Conservation (phyloP, 768 basidiomycete genomes). For the Kwoniella dendrophila region DNA sequence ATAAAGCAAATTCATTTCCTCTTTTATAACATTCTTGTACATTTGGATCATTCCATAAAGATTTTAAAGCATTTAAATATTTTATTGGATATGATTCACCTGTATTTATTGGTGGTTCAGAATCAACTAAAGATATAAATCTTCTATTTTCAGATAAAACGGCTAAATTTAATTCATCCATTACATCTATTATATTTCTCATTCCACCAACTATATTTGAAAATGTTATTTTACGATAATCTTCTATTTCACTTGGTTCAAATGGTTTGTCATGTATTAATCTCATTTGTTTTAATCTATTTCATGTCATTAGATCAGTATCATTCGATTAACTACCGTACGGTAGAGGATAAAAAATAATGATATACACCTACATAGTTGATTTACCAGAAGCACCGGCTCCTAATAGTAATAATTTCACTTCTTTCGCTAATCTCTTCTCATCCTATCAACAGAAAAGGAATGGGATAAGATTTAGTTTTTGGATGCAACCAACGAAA, state of each 20-base stretch:
- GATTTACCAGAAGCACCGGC: slow-evolving; percentile 94
- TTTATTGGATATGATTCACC: slow-evolving; percentile 74
- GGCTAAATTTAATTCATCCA: slow-evolving; percentile 83
- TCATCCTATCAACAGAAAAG: slow-evolving; percentile 64
- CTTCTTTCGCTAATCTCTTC: slow-evolving; percentile 63
- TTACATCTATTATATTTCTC: slow-evolving; percentile 76
- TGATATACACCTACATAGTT: slow-evolving; percentile 62
- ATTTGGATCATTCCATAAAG: slow-evolving; percentile 75
- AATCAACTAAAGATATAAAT: slow-evolving; percentile 67
- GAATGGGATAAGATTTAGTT: background rate
- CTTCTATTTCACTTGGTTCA: slow-evolving; percentile 77
- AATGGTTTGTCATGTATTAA: slow-evolving; percentile 89
- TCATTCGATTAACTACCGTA: too few species aligned
- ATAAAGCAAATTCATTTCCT: slow-evolving; percentile 87
- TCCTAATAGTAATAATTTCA: slow-evolving; percentile 81
- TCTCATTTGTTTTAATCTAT: slow-evolving; percentile 79
- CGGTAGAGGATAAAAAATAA: too few species aligned
- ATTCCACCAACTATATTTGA: slow-evolving; percentile 87
- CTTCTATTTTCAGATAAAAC: slow-evolving; percentile 65
- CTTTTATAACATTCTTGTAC: slow-evolving; percentile 75
- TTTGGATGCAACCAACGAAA: background rate
- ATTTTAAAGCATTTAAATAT: slow-evolving; percentile 69
- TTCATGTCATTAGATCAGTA: background rate
- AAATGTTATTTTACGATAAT: slow-evolving; percentile 81
- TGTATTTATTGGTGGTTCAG: slow-evolving; percentile 72